Base-by-base conservation (phyloP, 371 early-diverging fungal genomes). In the Apophysomyces sp. region DNA sequence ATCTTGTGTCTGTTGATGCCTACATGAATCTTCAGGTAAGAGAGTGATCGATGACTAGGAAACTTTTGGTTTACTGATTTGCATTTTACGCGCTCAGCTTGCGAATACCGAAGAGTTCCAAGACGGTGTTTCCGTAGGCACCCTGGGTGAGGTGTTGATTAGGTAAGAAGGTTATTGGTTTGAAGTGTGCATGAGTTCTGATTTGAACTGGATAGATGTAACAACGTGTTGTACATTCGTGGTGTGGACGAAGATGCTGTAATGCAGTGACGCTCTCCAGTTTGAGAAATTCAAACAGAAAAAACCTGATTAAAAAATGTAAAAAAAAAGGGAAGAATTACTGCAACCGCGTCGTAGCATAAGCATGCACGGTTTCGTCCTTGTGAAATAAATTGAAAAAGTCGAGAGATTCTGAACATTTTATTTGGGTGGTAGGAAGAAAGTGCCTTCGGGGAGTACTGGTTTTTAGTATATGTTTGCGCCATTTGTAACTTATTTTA, bases 21-120 rank as follows among this genome's bases (percentile, higher is more conserved):
- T 98, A 99, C 77, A 97, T 99, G 97, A 99, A 99, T 80, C 73
- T 98, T 40, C 96, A 93, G 89, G 94, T 95, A 83, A 62, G 6
- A n/a, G n/a, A n/a, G n/a, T n/a, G n/a, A n/a, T n/a, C n/a, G n/a
- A n/a, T n/a, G n/a, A n/a, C n/a, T n/a, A n/a, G n/a, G n/a, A n/a
- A n/a, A n/a, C n/a, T n/a, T n/a, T n/a, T n/a, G n/a, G n/a, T n/a
- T n/a, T n/a, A n/a, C n/a, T n/a, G n/a, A n/a, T n/a, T n/a, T n/a
- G n/a, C n/a, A n/a, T n/a, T n/a, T 12, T 18, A 52, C 28, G 13
- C 37, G 57, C 28, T 51, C 29, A 97, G 94, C 86, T 97, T 29
- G 88, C 88, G 30, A 91, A 95, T 67, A 91, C 97, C 21, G 98
- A 97, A 69, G 98, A 97, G 71, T 97, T 87, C 73, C 85, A 94